These are phyloP conservation scores for Corylus heterophylla DNA, from an alignment of 306 rosid genomes.

Conservation along the genomic window DNA sequence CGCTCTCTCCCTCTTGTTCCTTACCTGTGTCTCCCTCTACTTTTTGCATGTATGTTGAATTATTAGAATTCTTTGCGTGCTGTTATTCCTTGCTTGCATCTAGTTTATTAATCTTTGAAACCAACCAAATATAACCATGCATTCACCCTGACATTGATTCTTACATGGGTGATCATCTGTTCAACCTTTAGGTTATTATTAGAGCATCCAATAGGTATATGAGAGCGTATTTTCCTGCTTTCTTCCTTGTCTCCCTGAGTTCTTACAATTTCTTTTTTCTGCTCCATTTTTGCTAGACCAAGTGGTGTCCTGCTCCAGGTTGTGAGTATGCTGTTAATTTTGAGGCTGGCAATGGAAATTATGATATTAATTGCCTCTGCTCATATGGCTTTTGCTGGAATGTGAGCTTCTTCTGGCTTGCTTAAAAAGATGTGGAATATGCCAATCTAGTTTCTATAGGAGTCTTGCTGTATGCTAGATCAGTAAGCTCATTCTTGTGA, in stretches of 20 bases:
- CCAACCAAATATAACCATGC: slow-evolving; percentile 11
- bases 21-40: background rate
- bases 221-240: background rate
- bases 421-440: slow-evolving; percentile 13
- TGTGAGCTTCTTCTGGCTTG: slow-evolving; percentile 32
- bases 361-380: slow-evolving; percentile 71
- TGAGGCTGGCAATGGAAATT: slow-evolving; percentile 53
- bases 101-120: background rate
- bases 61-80: slow-evolving; percentile 9
- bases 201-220: slow-evolving; percentile 8
- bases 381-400: slow-evolving; percentile 80
- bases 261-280: slow-evolving; percentile 17
- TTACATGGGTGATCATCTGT: slow-evolving; percentile 5
- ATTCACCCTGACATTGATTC: slow-evolving; percentile 10
- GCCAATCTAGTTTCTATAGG: slow-evolving; percentile 1
- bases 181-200: background rate
- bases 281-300: slow-evolving; percentile 47
- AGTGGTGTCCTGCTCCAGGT: slow-evolving; percentile 93
- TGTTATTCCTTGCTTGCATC: slow-evolving; percentile 16
- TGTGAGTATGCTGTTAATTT: slow-evolving; percentile 70
- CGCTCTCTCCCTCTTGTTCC: background rate
- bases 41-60: background rate
- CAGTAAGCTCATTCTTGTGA: slow-evolving; percentile 15
- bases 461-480: slow-evolving; percentile 14
- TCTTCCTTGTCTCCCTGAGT: background rate